Evolutionary conservation across 2,329 filamentous ascomycete species (phyloP), one percentile per base, ranked within the genome.

Genomic region (Trichoderma sp.): DNA sequence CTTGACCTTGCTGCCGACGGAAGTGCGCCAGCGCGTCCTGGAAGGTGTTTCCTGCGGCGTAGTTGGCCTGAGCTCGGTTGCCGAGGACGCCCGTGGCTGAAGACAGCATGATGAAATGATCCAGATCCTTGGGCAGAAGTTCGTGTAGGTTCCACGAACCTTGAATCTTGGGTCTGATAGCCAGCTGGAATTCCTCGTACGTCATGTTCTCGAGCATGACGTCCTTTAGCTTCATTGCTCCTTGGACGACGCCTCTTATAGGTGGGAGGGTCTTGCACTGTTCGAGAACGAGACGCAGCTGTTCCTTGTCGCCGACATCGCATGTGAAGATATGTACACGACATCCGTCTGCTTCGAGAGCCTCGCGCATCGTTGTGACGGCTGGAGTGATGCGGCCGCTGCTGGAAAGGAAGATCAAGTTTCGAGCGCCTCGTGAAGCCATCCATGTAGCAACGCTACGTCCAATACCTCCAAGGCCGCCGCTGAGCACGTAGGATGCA

Each of bases 41-140:
- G 75, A 78, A 82, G 0, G 77, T 73, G 43, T 77, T 76, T 12
- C 77, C 80, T 0, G 80, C 79, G 0, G 80, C 74, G 73, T 86
- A 86, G 73, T 83, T 84, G 58, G 78, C 76, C 61, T 84, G 82
- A 1, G 74, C 76, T 6, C 76, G 72, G 21, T 78, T 77, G 0
- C 81, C 82, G 4, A 80, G 66, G 6, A 82, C 73, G 14, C 78
- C 79, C 0, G 76, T 75, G 26, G 80, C 71, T 9, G 82, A 84
- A 7, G 80, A 80, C 1, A 80, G 73, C 71, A 80, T 71, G 32
- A 80, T 62, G 73, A 82, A 84, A 75, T 84, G 83, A 71, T 81
- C 79, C 7, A 82, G 12, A 32, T 39, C 39, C 57, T 77, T 75
- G 24, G 77, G 74, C 3, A 86, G 79, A 3, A 82, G 80, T 51